phyloP scores from a whole-genome alignment of 2,329 filamentous ascomycete genomes.

The Hypoxylon sp. region DNA sequence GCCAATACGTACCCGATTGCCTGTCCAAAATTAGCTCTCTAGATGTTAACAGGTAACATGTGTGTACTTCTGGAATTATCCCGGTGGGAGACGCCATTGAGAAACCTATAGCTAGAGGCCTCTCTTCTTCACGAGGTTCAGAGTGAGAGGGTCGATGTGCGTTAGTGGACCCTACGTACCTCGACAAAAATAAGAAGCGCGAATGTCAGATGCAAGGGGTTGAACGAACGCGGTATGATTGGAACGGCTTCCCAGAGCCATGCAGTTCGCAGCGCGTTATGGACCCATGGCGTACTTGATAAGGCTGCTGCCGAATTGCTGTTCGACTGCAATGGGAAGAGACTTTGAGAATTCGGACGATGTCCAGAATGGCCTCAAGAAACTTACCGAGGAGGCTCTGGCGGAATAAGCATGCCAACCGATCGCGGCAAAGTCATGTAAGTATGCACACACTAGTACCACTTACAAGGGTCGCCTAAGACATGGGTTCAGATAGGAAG shows the following conservation, averaged over 20 bases:
- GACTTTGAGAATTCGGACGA: slow-evolving; percentile 33
- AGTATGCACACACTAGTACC: slow-evolving; percentile 43
- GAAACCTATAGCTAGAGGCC: slow-evolving; percentile 24
- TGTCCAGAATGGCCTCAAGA: slow-evolving; percentile 39
- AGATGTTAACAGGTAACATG: slow-evolving; percentile 21
- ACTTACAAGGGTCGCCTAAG: slow-evolving; percentile 44
- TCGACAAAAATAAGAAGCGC: slow-evolving; percentile 40
- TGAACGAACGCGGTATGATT: slow-evolving; percentile 36
- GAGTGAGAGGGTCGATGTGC: slow-evolving; percentile 33
- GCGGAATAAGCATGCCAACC: slow-evolving; percentile 37
- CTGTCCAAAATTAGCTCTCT: slow-evolving; percentile 31
- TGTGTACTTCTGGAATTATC: slow-evolving; percentile 27
- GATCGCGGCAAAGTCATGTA: slow-evolving; percentile 43
- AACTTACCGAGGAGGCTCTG: slow-evolving; percentile 42
- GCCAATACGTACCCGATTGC: slow-evolving; percentile 37
- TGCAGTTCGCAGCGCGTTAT: slow-evolving; percentile 36
- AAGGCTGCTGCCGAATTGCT: slow-evolving; percentile 41
- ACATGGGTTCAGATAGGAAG: slow-evolving; percentile 44
- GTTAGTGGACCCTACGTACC: slow-evolving; percentile 41
- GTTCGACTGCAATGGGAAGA: slow-evolving; percentile 33
- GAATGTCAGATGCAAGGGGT: slow-evolving; percentile 44
- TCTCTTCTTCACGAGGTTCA: slow-evolving; percentile 35
- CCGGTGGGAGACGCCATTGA: slow-evolving; percentile 23
- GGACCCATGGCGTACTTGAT: slow-evolving; percentile 41
- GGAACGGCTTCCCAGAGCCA: slow-evolving; percentile 34